Percentiles rank a stretch among this genome's conserved stretches.
These are phyloP conservation scores for Ophiostoma sp. DNA, from an alignment of 2,329 filamentous ascomycete species.

Conservation along the genomic window DNA sequence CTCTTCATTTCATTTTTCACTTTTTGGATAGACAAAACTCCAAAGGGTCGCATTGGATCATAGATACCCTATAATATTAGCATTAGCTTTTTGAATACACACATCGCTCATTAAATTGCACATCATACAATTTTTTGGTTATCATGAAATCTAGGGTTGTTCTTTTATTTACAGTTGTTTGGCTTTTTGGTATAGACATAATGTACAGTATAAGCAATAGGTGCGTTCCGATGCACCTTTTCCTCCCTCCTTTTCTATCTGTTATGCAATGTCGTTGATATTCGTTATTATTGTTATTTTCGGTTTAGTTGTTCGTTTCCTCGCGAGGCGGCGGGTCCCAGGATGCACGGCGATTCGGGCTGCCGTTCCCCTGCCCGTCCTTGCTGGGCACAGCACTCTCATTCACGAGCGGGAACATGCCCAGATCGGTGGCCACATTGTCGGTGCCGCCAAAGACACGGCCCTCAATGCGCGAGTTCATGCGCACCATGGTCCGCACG, in stretches of 20 bases:
- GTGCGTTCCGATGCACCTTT: not conserved
- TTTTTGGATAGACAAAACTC: slow-evolving; percentile 3
- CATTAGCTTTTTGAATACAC: not conserved
- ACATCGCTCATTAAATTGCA: not conserved
- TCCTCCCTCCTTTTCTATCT: not conserved
- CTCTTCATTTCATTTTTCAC: not conserved
- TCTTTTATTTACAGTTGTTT: slow-evolving; percentile 3
- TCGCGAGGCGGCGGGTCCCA: not conserved
- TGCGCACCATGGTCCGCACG: slow-evolving; percentile 36
- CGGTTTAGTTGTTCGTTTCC: not conserved
- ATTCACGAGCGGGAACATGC: not conserved
- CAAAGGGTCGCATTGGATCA: not conserved
- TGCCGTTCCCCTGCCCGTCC: not conserved
- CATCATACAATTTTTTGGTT: not conserved
- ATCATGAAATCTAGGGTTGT: not conserved
- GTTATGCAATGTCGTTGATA: not conserved
- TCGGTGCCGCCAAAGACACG: slow-evolving; percentile 30
- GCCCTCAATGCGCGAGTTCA: slow-evolving; percentile 32
- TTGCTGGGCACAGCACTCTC: not conserved
- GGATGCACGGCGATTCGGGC: not conserved
- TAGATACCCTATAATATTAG: slow-evolving; percentile 12
- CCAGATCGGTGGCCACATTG: not conserved
- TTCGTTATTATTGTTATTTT: not conserved
- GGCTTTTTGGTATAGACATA: not conserved
- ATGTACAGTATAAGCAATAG: not conserved